phyloP scores from a whole-genome alignment of 139 green algal genomes.

The Diplosphaera chodatii region DNA sequence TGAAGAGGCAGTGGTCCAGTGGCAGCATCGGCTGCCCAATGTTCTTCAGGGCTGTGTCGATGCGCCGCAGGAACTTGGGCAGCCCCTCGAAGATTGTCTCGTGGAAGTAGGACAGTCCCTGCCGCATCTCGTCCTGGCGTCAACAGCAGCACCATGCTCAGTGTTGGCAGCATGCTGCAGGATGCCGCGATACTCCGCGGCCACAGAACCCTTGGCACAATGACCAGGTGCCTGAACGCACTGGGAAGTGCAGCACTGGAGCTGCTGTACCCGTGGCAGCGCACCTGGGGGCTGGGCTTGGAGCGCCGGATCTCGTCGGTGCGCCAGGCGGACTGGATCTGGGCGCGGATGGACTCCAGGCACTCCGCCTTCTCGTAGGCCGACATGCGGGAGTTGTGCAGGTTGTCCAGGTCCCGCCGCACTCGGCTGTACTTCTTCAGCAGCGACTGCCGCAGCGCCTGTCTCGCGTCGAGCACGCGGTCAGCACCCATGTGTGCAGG shows the following conservation, averaged over 20 bases:
- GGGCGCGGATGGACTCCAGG: conserved; percentile 63
- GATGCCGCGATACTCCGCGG: no score
- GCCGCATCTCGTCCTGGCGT: conserved; percentile 86
- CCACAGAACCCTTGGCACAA: no score
- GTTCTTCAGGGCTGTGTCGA: conserved; percentile 83
- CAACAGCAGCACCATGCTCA: background rate
- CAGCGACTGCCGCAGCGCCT: conserved; percentile 67
- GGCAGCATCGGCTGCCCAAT: conserved; percentile 81
- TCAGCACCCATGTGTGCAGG: no score
- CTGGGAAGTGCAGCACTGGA: no score
- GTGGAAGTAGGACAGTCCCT: conserved; percentile 89
- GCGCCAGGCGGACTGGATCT: conserved; percentile 80
- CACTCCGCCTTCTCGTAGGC: conserved; percentile 72
- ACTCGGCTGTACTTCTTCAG: conserved; percentile 80
- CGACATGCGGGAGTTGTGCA: conserved; percentile 78
- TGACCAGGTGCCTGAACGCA: no score
- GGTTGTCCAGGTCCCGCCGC: conserved; percentile 54
- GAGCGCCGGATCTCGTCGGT: conserved; percentile 93
- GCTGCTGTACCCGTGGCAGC: no score
- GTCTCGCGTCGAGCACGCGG: no score
- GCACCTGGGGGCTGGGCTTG: conserved; percentile 79
- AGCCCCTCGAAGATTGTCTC: conserved; percentile 83
- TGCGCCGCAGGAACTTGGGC: conserved; percentile 56
- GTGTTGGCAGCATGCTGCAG: no score
- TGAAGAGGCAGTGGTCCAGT: conserved; percentile 54